Base-by-base conservation (phyloP, 306 rosid genomes). In the Casuarina equisetifolia region DNA sequence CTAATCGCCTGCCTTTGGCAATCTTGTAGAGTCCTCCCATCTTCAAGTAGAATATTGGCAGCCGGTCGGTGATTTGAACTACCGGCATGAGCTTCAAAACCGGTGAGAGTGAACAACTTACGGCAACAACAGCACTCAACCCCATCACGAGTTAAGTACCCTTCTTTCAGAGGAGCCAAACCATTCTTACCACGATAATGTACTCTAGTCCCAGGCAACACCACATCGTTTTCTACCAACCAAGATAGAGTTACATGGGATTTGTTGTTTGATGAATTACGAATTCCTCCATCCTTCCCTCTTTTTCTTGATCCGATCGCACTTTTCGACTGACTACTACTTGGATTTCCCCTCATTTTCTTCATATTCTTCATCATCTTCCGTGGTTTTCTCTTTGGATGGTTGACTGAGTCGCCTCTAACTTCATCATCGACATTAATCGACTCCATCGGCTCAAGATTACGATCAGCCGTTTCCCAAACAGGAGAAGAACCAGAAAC, bases 111-210 rank as follows among this genome's bases (percentile, higher is more conserved):
- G 63, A 86, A 88, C 5, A 71, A 9, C 16, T 40, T 4, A 0
- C 45, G 51, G 69, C 97, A 93, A 44, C 97, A 93, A 19, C 85
- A 82, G 73, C 96, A 93, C 16, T 45, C 20, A 7, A 93, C 85
- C 5, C 96, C 97, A 2, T 73, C 48, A 2, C 52, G 48, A 35
- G 73, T 38, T 11, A 93, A 5, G 69, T 6, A 73, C 17, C 97
- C 97, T 12, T 46, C 72, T 2, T 51, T 54, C 7, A 54, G 10
- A 38, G 82, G 73, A 61, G 5, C 62, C 15, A 10, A 1, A 11
- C 35, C 62, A 0, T 48, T 77, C 35, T 69, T 55, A 4, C 74
- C 82, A 9, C 68, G 50, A 51, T 79, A 88, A 7, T 43, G 9
- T 0, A 89, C 92, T 45, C n/a, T 73, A 0, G 87, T 69, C 12